Evolutionary conservation across 2,329 filamentous ascomycete species (phyloP), one percentile per base, ranked within the genome.

Genomic region (Xylariaceae sp.): DNA sequence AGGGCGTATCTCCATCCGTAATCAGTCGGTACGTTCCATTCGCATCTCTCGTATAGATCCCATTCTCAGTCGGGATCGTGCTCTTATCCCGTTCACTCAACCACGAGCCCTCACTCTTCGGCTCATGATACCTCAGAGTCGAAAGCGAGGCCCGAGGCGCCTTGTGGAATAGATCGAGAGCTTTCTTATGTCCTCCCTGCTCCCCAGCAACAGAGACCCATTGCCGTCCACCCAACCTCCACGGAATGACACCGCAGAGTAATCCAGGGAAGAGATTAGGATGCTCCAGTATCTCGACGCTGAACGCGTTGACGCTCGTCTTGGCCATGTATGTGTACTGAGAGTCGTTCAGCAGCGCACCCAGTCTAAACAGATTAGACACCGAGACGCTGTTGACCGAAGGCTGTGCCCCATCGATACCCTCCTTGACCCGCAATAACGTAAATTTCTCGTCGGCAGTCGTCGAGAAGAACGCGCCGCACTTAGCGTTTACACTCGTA

Each of bases 361-460:
- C 83, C 4, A 97, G 81, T 1, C 90, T 85, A 71, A 94, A 88
- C n/a, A 97, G 75, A 66, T 97, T 97, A 14, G 83, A 80, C 0
- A 90, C 89, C n/a, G 88, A 88, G 6, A 93, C 82, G 38, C 90
- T 90, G 66, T 99, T 99, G 47, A 89, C 88, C 0, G 90, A 94
- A 1, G 94, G 94, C 54, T 94, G 87, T 1, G 90, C 87, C 5
- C 90, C 90, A 69, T 99, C 94, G 81, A 97, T 97, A 58, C 91
- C 94, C 57, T 95, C 90, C 72, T 99, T 99, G 45, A 97, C 81
- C 19, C 93, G 87, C 54, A 97, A 82, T 53, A 97, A 86, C 28
- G 87, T 80, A 63, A 91, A 83, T 0, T 84, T 75, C 10, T 86
- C 83, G 40, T 78, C 71, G 12, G 75, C 72, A 5, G 79, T 73